Conservation (phyloP, 306 rosid species). For the Trifolium repens region DNA sequence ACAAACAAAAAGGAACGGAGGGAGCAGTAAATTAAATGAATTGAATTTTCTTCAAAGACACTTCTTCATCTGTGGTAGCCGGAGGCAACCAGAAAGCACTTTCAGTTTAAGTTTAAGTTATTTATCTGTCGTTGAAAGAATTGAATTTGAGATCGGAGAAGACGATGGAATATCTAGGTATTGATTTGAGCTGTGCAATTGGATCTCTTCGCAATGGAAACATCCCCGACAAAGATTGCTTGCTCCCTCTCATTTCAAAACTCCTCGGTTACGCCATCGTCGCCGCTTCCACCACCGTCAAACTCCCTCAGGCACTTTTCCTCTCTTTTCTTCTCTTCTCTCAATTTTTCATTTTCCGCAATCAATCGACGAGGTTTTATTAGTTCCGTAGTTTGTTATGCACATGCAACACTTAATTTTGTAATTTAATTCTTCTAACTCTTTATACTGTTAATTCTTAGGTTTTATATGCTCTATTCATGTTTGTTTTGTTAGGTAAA, state of each 20-base stretch:
- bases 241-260: conserved; percentile 93
- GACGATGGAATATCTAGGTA: conserved; percentile 39
- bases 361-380: background rate
- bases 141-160: background rate
- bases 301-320: conserved; percentile 83
- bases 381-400: background rate
- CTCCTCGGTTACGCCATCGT: conserved; percentile 96
- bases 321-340: background rate
- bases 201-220: conserved; percentile 74
- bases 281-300: conserved; percentile 98
- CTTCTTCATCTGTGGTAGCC: background rate
- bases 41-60: background rate
- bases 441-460: background rate
- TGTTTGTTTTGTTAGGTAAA: background rate
- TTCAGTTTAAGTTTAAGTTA: background rate
- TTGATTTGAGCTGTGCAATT: conserved; percentile 66
- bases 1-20: too few relatives aligned
- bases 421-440: background rate
- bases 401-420: background rate
- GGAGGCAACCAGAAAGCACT: background rate
- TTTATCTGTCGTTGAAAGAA: background rate
- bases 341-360: background rate
- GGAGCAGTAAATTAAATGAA: background rate
- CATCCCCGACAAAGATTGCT: conserved; percentile 82
- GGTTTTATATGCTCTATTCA: background rate